phyloP scores from a whole-genome alignment of 2,329 filamentous ascomycete species.

The Xylariaceae sp. region DNA sequence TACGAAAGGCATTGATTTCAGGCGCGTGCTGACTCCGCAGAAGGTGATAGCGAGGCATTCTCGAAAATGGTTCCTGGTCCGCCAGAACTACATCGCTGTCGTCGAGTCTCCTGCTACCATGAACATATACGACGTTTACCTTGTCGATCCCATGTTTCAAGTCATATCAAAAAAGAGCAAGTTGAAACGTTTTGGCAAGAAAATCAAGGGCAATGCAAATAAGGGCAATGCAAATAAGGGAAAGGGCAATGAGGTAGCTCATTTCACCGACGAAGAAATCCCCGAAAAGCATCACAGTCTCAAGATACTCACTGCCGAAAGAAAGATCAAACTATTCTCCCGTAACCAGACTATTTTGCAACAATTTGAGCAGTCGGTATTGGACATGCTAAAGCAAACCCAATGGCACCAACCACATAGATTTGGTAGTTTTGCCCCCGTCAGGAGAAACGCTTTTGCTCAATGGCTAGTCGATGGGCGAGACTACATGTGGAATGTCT shows the following conservation, averaged over 20 bases:
- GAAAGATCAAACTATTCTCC: slow-evolving; percentile 85
- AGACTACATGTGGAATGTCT: slow-evolving; percentile 99
- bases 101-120: slow-evolving; percentile 98
- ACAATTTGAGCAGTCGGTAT: slow-evolving; percentile 92
- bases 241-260: slow-evolving; percentile 28
- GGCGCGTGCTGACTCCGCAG: slow-evolving; percentile 71
- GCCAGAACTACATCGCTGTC: slow-evolving; percentile 95
- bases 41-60: slow-evolving; percentile 78
- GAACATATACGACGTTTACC: slow-evolving; percentile 97
- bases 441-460: slow-evolving; percentile 79
- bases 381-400: slow-evolving; percentile 77
- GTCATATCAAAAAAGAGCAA: slow-evolving; percentile 69
- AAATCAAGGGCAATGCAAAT: slow-evolving; percentile 62
- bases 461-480: slow-evolving; percentile 96
- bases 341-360: slow-evolving; percentile 83
- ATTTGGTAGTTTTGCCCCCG: slow-evolving; percentile 90
- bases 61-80: slow-evolving; percentile 96
- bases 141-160: slow-evolving; percentile 86
- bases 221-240: slow-evolving; percentile 43
- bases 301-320: slow-evolving; percentile 84
- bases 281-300: slow-evolving; percentile 66
- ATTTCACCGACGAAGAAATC: slow-evolving; percentile 36
- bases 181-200: slow-evolving; percentile 49
- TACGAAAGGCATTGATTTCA: slow-evolving; percentile 81
- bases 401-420: slow-evolving; percentile 79